Base-by-base conservation (phyloP, 2,329 filamentous ascomycete genomes). In the Epichloe coenophiala region DNA sequence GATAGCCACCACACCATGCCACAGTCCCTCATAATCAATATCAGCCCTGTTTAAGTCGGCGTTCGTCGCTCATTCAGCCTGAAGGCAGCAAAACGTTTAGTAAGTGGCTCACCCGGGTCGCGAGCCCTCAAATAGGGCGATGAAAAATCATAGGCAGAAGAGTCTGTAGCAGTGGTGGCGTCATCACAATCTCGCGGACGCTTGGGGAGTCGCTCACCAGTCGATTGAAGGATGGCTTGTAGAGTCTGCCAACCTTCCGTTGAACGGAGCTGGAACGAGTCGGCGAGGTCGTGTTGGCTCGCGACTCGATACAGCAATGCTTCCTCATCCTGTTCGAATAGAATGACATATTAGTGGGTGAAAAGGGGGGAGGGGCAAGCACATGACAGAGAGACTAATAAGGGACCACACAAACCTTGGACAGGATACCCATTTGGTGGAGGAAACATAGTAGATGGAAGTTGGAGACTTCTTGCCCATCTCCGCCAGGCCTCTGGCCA, bases 391-490 rank as follows among this genome's bases (percentile, higher is more conserved):
- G n/a, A n/a, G 9, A 31, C 2, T 4, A 31, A 31, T 4, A 4
- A 11, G 9, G 27, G 48, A 52, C 51, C 56, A 50, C 38, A 55
- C 73, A 61, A 72, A 95, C 93, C 82, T 94, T 88, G 65, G 80
- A 88, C 39, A 98, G 74, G 39, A 95, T 82, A 41, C 82, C 83
- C 69, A 95, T 80, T 42, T 79, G 77, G 61, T 86, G 84, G 53
- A 98, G 74, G 68, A 88, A 97, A 67, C 81, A 85, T n/a, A 98
- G 75, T 15, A 97, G 75, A 64, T 98, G 93, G 66, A 98, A 98
- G 68, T 97, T 90, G 6, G 90, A 95, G 12, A 95, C 75, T 23
- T 82, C 80, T 38, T 81, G 73, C 33, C 84, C 78, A 13, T 79
- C 80, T 55, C 80, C 71, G 49, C 72, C 76, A 15, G 78, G 71